Percentiles rank a stretch among this genome's conserved stretches.
These are phyloP conservation scores for Kluyveromyces siamensis DNA, from an alignment of 805 yeast genomes.

Conservation along the genomic window DNA sequence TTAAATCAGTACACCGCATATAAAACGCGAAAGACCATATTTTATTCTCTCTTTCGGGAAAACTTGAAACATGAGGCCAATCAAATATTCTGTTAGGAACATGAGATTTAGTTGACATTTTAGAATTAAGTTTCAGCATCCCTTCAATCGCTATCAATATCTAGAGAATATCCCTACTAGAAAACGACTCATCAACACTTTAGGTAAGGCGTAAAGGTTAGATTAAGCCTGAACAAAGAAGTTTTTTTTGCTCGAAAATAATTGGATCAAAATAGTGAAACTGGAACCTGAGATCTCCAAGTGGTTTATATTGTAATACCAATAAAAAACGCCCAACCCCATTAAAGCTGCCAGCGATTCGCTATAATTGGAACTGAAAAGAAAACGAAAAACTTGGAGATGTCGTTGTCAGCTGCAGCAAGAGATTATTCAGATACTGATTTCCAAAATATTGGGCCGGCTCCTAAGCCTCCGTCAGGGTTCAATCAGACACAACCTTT, in stretches of 20 bases:
- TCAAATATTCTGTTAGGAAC: not conserved
- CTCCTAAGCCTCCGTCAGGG: conserved; percentile 42
- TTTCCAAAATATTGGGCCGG: conserved; percentile 47
- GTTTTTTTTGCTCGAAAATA: not conserved
- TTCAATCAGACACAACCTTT: conserved; percentile 31
- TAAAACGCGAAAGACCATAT: conserved; percentile 3
- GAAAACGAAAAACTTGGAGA: conserved; percentile 5
- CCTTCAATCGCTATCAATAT: no score
- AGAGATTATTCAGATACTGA: conserved; percentile 36
- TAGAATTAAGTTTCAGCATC: not conserved
- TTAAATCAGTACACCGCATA: not conserved
- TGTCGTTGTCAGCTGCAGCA: conserved; percentile 40
- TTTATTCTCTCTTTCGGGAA: conserved; percentile 2
- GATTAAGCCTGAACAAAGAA: no score
- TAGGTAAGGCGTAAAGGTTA: no score
- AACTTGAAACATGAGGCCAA: conserved; percentile 1
- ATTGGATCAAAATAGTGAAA: not conserved
- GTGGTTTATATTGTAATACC: not conserved
- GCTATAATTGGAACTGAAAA: not conserved
- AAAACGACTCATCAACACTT: no score
- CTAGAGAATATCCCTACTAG: no score
- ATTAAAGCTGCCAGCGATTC: no score
- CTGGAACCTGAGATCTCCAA: not conserved
- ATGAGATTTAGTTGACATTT: not conserved
- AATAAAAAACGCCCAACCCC: not conserved